Evolutionary conservation across 2,329 filamentous ascomycete genomes (phyloP), one percentile per base, ranked within the genome.

Genomic region (Zymoseptoria crescenta): DNA sequence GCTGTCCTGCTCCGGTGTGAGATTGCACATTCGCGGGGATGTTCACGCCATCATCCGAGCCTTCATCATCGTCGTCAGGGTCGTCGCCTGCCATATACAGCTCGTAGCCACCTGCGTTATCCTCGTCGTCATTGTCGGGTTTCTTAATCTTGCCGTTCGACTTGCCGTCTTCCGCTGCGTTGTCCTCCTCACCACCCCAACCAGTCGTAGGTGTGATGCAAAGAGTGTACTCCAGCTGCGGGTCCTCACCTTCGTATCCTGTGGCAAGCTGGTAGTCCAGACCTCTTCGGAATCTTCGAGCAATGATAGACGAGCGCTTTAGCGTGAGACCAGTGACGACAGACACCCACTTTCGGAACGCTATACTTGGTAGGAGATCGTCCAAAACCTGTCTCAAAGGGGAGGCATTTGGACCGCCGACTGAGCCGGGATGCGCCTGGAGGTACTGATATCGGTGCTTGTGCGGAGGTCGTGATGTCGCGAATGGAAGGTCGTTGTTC

Each of bases 391-490:
- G 89, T 57, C 57, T 87, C 84, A 60, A 95, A 81, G 0, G 89
- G 82, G 79, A 65, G 75, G 27, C 57, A 19, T 56, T 77, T 13
- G 35, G 35, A 5, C 35, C 35, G 35, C 35, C 49, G 19, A 45
- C 48, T 9, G 52, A 54, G 10, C 65, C 62, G 20, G 49, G 16
- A 41, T 27, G 59, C 27, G 56, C 27, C 48, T 76, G 73, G 60
- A 89, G 82, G 74, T 94, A 99, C 1, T 96, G 79, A 73, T 88
- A 99, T 13, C 92, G 89, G 71, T 96, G 91, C 77, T 99, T 99
- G 77, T 99, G 92, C 0, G 94, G 94, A 48, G 94, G 94, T 30
- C 84, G 83, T 6, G 94, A 89, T 8, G 66, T 70, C 0, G 49
- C n/a, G 52, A 67, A 68, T 10, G 28, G 45, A 8, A 61, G 69